A percentile compares a stretch with the other conserved stretches of the same genome.
Evolutionary conservation across 345 rosid genomes (phyloP).

Genomic region (Dimocarpus longan): DNA sequence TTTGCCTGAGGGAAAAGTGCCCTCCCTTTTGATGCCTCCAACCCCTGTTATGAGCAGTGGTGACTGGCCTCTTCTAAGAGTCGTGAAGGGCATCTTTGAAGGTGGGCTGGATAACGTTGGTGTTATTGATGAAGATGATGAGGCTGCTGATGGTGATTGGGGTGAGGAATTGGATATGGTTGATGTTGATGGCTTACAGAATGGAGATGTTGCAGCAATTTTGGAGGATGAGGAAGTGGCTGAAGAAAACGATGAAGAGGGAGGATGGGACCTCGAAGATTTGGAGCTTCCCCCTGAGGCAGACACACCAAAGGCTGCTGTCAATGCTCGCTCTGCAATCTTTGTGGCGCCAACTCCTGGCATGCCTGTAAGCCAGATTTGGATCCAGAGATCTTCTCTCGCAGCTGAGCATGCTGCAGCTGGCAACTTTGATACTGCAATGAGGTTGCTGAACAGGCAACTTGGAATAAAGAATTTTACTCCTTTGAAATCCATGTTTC

Average conservation of each 20-base stretch:
- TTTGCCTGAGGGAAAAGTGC: conserved; percentile 67
- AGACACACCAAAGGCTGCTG: conserved; percentile 71
- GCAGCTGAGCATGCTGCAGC: conserved; percentile 96
- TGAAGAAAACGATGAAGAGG: conserved; percentile 71
- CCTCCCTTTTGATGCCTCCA: conserved; percentile 83
- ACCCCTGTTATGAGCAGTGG: conserved; percentile 73
- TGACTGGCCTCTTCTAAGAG: conserved; percentile 98
- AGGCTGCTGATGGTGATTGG: conserved; percentile 79
- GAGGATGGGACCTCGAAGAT: conserved; percentile 96
- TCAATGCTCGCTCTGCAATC: conserved; percentile 55
- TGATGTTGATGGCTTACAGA: conserved; percentile 65
- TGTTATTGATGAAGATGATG: conserved; percentile 71
- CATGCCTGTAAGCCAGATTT: conserved; percentile 86
- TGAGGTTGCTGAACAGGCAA: conserved; percentile 87
- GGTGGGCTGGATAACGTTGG: conserved; percentile 72
- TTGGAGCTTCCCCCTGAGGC: conserved; percentile 87
- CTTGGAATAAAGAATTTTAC: conserved; percentile 82
- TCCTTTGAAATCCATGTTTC: conserved; percentile 73
- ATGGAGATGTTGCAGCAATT: conserved; percentile 57
- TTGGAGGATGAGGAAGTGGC: conserved; percentile 68
- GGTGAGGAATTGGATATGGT: conserved; percentile 79
- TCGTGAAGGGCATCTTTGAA: conserved; percentile 90
- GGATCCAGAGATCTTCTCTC: conserved; percentile 85
- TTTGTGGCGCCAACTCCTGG: conserved; percentile 89
- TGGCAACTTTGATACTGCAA: conserved; percentile 90